Evolutionary conservation across 2,329 filamentous ascomycete species (phyloP).

Genomic region (Cladosporium halotolerans): DNA sequence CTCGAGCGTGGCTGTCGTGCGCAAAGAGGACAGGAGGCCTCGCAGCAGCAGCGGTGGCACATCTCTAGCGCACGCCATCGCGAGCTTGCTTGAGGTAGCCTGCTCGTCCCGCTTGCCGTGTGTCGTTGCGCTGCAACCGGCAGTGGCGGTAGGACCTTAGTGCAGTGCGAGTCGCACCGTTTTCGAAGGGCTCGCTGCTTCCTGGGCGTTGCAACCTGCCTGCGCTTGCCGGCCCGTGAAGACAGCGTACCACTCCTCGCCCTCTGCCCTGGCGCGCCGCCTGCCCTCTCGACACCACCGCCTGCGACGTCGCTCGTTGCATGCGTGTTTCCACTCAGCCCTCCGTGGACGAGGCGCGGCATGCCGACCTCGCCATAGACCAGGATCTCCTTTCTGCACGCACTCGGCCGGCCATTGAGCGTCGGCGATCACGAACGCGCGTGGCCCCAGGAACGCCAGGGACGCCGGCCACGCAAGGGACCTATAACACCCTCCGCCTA

Average conservation of each 20-base stretch:
- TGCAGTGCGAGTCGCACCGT: not conserved
- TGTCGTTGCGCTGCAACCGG: not conserved
- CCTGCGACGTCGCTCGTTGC: not conserved
- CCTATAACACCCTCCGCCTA: slow-evolving; percentile 8
- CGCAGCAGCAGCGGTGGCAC: not conserved
- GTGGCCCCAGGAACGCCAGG: not conserved
- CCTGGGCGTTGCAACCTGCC: not conserved
- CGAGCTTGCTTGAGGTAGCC: not conserved
- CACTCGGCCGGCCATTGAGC: not conserved
- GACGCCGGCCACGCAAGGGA: not conserved
- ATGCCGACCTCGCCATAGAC: not conserved
- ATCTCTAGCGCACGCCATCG: not conserved
- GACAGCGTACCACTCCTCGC: not conserved
- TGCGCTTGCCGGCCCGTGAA: not conserved
- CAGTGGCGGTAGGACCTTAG: too few relatives aligned
- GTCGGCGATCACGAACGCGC: not conserved
- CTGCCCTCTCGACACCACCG: not conserved
- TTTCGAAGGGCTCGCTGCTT: not conserved
- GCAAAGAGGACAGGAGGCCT: not conserved
- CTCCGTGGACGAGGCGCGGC: not conserved
- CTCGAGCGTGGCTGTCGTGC: not conserved
- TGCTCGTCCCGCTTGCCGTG: not conserved
- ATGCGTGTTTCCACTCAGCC: not conserved
- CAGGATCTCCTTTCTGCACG: not conserved
- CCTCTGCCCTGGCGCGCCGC: not conserved